Conservation (phyloP, 2,329 filamentous ascomycete genomes). For the Colletotrichum melonis region DNA sequence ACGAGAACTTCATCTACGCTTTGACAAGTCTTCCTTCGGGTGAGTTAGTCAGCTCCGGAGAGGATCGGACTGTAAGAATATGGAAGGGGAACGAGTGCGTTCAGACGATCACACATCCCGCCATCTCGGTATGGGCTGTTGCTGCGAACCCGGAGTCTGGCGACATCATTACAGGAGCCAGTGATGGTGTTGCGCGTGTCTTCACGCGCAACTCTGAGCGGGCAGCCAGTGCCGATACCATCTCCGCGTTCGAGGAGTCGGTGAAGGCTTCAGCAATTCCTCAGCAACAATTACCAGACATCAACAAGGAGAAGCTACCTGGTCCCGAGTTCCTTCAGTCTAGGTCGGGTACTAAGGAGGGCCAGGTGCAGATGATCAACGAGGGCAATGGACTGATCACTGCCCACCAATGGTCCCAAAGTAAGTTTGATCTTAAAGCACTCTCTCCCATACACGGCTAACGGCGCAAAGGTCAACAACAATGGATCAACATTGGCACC, state of each 20-base stretch:
- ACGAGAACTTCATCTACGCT: slow-evolving; percentile 95
- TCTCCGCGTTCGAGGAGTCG: slow-evolving; percentile 82
- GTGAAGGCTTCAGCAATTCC: slow-evolving; percentile 88
- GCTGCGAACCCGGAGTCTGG: slow-evolving; percentile 85
- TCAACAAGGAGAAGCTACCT: slow-evolving; percentile 93
- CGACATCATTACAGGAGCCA: slow-evolving; percentile 94
- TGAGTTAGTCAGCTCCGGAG: slow-evolving; percentile 89
- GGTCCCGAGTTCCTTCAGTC: slow-evolving; percentile 86
- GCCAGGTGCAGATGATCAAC: slow-evolving; percentile 92
- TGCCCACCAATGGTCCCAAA: slow-evolving; percentile 85
- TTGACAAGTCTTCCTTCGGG: slow-evolving; percentile 82
- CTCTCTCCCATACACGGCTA: not conserved
- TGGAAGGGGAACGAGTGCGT: slow-evolving; percentile 88
- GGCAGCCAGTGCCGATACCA: slow-evolving; percentile 73
- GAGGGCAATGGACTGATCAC: slow-evolving; percentile 85
- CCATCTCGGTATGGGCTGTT: slow-evolving; percentile 95
- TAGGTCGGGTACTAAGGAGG: slow-evolving; percentile 93
- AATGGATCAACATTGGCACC: slow-evolving; percentile 93
- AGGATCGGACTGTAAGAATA: slow-evolving; percentile 92
- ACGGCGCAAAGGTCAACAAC: slow-evolving; percentile 61
- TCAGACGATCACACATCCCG: slow-evolving; percentile 96
- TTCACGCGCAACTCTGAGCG: slow-evolving; percentile 81
- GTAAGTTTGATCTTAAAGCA: slow-evolving; percentile 46
- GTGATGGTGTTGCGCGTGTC: slow-evolving; percentile 85
- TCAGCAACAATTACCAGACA: slow-evolving; percentile 81